Base-by-base conservation (phyloP, 345 rosid genomes). In the Atalantia buxifolia region DNA sequence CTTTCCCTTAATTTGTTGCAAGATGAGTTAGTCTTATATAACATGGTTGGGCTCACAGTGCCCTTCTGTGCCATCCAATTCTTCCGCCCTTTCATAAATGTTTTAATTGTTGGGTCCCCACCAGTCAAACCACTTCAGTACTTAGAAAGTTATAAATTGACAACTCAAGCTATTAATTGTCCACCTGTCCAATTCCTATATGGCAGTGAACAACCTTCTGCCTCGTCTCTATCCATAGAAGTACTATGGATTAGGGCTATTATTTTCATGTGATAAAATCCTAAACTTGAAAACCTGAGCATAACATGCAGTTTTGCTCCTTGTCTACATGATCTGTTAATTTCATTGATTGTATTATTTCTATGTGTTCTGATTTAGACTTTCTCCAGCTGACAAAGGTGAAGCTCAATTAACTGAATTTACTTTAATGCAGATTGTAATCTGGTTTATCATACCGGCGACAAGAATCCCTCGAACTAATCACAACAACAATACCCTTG, bases 401-500 rank as follows among this genome's bases (percentile, higher is more conserved):
- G 60, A 42, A 62, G 24, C 77, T 27, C 35, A 48, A 7, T 42
- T 76, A 66, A 56, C 28, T 6, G 33, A 67, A 53, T 66, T 66
- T 40, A 25, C 50, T 75, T 76, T 78, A 78, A 22, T 79, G 80
- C 92, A 92, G 97, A 88, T 92, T 9, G 88, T 92, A 74, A 85
- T 92, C 35, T 90, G 97, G 89, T 88, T 93, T 73, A 82, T 89
- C 19, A 86, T 92, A 71, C 91, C 95, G 8, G 88, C 88, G 19
- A 83, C 90, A 66, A 84, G 85, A 84, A 85, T 83, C 55, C 79
- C 87, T 80, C 85, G 77, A 80, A 85, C 84, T 24, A 86, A 86
- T 83, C 91, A 87, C 81, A 88, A 90, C 75, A 89, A 89, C 83
- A 90, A 90, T 69, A 86, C 91, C 62, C 90, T 93, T 74, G 94